Evolutionary conservation across 2,329 filamentous ascomycete genomes (phyloP), one percentile per base, ranked within the genome.

Genomic region (Diaporthe sp.): DNA sequence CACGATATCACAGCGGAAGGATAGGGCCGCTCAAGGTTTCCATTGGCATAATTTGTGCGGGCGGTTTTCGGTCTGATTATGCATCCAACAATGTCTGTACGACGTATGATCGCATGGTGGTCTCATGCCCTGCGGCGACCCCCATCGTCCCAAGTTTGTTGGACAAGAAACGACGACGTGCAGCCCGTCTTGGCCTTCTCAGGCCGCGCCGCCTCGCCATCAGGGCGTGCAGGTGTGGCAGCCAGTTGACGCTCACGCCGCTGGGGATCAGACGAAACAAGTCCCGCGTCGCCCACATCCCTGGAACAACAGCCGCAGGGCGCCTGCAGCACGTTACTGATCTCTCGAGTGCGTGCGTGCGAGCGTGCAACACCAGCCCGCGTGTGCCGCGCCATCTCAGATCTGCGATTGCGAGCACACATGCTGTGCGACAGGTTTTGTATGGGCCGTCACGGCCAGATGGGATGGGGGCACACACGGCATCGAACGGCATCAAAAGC

Each of bases 201-300:
- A 55, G 47, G 5, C 35, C 35, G 35, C 35, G 35, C 10, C n/a
- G n/a, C n/a, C n/a, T 38, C 47, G 22, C 47, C 55, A 38, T 9
- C 30, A n/a, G 28, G 2, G 55, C 55, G 8, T 58, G 3, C 35
- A 22, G 3, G 17, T 66, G 17, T 30, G 22, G 19, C 35, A 30
- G 33, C 22, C 40, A 55, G 50, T 28, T 40, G 67, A 70, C 28
- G 33, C 58, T 45, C 40, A 22, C 25, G 25, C 60, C 25, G 60
- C 25, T 30, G 40, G 40, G 38, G 25, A 64, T 47, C 61, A 67
- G 61, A 52, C 45, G 61, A 67, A 67, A 67, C 45, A 67, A 52
- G 45, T 52, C 61, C 61, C 30, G 33, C 35, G 22, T 38, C 33
- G 47, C 61, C 61, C 30, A 33, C 22, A n/a, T 7, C 30, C 61